These are phyloP conservation scores for Gardenia jasminoides DNA, from an alignment of 257 asterid genomes.

Conservation along the genomic window DNA sequence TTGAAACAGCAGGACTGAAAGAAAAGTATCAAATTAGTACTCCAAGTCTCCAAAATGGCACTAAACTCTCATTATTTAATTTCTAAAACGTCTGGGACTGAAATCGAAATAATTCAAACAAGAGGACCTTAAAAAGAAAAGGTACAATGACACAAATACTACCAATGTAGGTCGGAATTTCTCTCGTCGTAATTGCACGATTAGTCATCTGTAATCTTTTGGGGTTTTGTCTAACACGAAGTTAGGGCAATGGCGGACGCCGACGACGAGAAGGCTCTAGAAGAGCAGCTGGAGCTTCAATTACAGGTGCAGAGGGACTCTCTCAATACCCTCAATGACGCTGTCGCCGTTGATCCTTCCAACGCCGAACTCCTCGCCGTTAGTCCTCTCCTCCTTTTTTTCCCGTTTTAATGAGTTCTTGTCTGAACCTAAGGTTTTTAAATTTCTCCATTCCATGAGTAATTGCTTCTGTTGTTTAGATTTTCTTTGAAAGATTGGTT, in stretches of 20 bases:
- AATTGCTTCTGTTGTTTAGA: too few species aligned
- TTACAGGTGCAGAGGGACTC: conserved; percentile 71
- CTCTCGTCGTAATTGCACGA: conserved; percentile 26
- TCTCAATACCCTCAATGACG: conserved; percentile 61
- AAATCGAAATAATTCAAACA: too few species aligned
- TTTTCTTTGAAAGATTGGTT: too few species aligned
- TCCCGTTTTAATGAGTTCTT: background rate
- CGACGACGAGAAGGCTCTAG: conserved; percentile 68
- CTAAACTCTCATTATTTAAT: too few species aligned
- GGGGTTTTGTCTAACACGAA: background rate
- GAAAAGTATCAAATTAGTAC: too few species aligned
- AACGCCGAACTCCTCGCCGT: conserved; percentile 73
- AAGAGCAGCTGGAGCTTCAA: conserved; percentile 69
- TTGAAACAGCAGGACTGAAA: too few species aligned
- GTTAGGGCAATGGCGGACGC: conserved; percentile 61
- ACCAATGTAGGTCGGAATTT: too few species aligned
- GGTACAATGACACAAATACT: too few species aligned
- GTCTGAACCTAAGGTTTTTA: background rate
- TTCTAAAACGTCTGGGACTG: too few species aligned
- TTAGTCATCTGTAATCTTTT: background rate
- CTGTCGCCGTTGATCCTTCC: conserved; percentile 66
- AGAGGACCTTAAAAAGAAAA: too few species aligned
- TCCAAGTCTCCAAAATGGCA: too few species aligned
- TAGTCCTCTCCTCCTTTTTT: conserved; percentile 6
- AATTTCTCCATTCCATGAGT: background rate